Evolutionary conservation across 164 flowering plant genomes (phyloP), one percentile per base, ranked within the genome.

Genomic region (Taxillus chinensis): DNA sequence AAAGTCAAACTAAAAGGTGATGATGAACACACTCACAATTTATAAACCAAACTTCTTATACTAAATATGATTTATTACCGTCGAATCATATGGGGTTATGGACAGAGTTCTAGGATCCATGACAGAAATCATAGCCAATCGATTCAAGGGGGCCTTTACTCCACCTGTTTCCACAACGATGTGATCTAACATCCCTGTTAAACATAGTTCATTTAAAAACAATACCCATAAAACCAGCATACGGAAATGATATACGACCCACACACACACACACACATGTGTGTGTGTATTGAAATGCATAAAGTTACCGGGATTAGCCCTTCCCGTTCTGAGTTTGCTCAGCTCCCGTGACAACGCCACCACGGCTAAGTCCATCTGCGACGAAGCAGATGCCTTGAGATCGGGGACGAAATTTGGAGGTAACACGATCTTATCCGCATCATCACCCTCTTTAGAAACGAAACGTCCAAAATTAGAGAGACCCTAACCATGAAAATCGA

Each of bases 151-250:
- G 66, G 74, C 72, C 86, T 86, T 88, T 45, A 82, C 72, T 57
- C 93, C 96, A 68, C 73, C 70, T 54, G 81, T 73, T 74, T 90
- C 92, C 45, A 90, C 86, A 45, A 86, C 81, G 51, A 93, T 90
- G 73, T 93, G 98, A 70, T 93, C 98, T 64, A 93, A 90, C 95
- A 93, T 88, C 62, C 98, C 97, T 86, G 83, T 9, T 9, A 78
- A n/a, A 53, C 7, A 57, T 37, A 74, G 38, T 41, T 16, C 48
- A 37, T 27, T 14, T 17, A 52, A 50, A 50, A 38, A 39, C 39
- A 38, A 40, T 37, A 27, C 6, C 10, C 13, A 12, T 39, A 60
- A 45, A 53, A 8, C 70, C 27, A 12, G 13, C 10, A 50, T 15
- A 12, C 5, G 59, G 38, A 5, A 62, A 48, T 52, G 27, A 27